A percentile compares a stretch with the other conserved stretches of the same genome.
These are phyloP conservation scores for Plasmodium knowlesi DNA, from an alignment of 169 alveolate species.

Conservation along the genomic window DNA sequence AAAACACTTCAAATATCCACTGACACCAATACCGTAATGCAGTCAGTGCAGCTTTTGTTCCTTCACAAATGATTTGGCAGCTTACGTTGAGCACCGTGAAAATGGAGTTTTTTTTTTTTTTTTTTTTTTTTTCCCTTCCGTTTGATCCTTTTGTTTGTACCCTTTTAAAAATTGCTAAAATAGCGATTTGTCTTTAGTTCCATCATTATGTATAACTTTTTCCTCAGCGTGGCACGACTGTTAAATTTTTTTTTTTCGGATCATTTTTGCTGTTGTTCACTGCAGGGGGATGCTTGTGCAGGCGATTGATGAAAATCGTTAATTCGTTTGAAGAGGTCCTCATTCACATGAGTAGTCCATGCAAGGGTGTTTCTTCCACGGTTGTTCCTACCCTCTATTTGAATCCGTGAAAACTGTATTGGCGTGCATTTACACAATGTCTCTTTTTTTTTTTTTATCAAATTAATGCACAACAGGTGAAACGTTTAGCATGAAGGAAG, in stretches of 20 bases:
- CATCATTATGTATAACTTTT: neutral
- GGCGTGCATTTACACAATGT: neutral
- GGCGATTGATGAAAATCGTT: neutral
- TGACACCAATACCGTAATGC: conserved; percentile 69
- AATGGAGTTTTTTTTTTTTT: neutral
- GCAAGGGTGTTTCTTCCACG: neutral
- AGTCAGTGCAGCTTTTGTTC: conserved; percentile 53
- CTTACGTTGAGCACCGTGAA: neutral
- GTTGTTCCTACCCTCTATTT: neutral
- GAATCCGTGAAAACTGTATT: neutral
- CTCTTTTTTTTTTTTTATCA: conserved; percentile 32
- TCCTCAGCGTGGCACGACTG: neutral
- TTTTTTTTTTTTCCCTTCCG: neutral
- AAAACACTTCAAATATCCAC: conserved; percentile 54
- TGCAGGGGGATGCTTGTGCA: neutral
- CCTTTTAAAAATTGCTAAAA: neutral
- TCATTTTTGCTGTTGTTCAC: neutral
- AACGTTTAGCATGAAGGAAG: neutral
- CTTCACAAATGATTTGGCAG: conserved; percentile 31
- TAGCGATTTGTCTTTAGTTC: conserved; percentile 4
- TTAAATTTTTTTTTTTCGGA: neutral
- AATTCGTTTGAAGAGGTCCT: neutral
- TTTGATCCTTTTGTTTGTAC: neutral
- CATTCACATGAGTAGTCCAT: neutral
- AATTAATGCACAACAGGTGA: conserved; percentile 4